Conservation (phyloP, 1,139 yeast genomes). For the Saccharomycopsis hybrid region DNA sequence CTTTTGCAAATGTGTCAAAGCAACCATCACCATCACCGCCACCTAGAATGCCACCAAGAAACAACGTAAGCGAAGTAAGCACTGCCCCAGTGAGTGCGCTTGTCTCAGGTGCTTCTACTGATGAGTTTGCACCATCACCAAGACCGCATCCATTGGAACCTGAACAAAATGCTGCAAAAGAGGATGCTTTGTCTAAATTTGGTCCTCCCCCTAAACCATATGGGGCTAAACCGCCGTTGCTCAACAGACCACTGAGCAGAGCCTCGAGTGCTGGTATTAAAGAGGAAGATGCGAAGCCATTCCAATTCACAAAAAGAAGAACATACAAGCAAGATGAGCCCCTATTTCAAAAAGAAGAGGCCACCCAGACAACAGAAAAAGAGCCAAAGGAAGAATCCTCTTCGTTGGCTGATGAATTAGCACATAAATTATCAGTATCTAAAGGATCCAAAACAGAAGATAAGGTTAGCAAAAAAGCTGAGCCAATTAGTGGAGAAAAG, state of each 20-base stretch:
- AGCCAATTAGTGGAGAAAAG: too few species aligned
- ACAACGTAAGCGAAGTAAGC: background rate
- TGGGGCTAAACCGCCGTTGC: constrained; percentile 1
- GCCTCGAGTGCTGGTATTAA: too few species aligned
- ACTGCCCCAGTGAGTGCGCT: background rate
- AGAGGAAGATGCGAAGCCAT: constrained; percentile 1
- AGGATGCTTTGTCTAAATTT: background rate
- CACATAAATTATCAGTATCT: too few species aligned
- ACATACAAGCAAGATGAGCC: too few species aligned
- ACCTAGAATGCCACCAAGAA: constrained; percentile 6
- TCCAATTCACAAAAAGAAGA: constrained; percentile 2
- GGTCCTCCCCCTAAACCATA: constrained; percentile 20
- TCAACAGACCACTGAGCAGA: too few species aligned
- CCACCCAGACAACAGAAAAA: too few species aligned
- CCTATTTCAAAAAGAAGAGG: too few species aligned
- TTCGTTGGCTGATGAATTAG: too few species aligned
- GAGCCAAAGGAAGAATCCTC: too few species aligned
- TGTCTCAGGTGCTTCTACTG: background rate
- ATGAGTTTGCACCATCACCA: background rate
- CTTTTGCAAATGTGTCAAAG: too few species aligned
- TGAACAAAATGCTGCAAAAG: background rate
- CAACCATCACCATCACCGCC: background rate
- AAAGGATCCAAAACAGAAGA: too few species aligned
- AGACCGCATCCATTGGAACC: background rate
- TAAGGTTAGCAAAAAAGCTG: too few species aligned